Evolutionary conservation across 23 red algal species (phyloP).

Genomic region (Gracilaria domingensis): DNA sequence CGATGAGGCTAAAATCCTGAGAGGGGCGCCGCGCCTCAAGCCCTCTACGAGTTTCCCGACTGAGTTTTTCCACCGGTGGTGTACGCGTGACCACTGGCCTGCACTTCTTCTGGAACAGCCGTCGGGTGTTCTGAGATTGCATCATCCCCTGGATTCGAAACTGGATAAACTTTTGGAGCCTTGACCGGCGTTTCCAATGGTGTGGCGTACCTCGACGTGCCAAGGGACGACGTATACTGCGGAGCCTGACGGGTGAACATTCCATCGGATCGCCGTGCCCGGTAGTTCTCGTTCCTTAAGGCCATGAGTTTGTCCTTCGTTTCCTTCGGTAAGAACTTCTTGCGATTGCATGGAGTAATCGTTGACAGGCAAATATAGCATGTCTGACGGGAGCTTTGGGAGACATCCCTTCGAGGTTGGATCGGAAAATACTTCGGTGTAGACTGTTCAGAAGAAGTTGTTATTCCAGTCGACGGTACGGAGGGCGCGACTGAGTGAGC

Average conservation of each 20-base stretch:
- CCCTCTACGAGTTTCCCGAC: background rate
- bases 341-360: background rate
- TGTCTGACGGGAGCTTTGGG: background rate
- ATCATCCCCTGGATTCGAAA: background rate
- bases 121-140: background rate
- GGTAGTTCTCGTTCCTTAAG: background rate
- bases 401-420: background rate
- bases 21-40: background rate
- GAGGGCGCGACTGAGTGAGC: background rate
- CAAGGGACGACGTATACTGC: background rate
- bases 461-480: background rate
- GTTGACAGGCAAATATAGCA: background rate
- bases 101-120: background rate
- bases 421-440: background rate
- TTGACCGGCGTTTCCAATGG: background rate
- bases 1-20: background rate
- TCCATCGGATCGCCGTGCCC: background rate
- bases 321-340: background rate
- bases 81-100: background rate
- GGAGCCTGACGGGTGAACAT: background rate
- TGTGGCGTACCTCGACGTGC: background rate
- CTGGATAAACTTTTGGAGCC: background rate
- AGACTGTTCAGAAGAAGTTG: background rate
- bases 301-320: background rate
- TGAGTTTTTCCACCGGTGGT: background rate